Percentiles rank a stretch among this genome's conserved stretches.
Conservation (phyloP, 2,329 filamentous ascomycete genomes). For the Drechslera avenae region DNA sequence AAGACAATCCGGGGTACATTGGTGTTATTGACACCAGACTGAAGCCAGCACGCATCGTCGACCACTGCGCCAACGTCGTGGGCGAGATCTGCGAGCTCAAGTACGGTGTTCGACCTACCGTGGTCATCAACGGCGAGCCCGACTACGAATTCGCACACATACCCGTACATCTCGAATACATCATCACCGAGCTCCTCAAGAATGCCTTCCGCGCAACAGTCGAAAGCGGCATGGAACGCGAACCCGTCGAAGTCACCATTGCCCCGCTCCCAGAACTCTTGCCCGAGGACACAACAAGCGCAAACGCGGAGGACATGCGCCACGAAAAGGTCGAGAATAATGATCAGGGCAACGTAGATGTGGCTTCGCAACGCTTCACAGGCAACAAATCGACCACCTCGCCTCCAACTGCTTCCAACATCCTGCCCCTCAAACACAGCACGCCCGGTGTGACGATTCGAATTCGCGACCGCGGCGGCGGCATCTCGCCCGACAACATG, state of each 20-base stretch:
- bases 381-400: conserved; percentile 26
- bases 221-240: conserved; percentile 76
- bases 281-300: conserved; percentile 19
- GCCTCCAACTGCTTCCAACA: conserved; percentile 42
- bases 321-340: conserved; percentile 29
- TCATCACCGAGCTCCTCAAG: conserved; percentile 93
- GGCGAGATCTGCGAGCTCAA: conserved; percentile 96
- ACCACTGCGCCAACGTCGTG: conserved; percentile 86
- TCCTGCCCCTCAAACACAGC: conserved; percentile 55
- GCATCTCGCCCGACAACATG: conserved; percentile 82
- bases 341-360: conserved; percentile 41
- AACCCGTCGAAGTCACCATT: conserved; percentile 91
- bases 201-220: conserved; percentile 95
- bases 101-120: conserved; percentile 82
- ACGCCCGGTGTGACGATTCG: conserved; percentile 89
- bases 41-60: conserved; percentile 78
- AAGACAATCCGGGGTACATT: conserved; percentile 69
- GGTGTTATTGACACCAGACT: conserved; percentile 94
- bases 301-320: conserved; percentile 11
- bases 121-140: conserved; percentile 82
- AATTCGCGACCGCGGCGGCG: conserved; percentile 93
- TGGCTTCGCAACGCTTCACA: conserved; percentile 39
- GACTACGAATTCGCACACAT: conserved; percentile 91
- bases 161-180: conserved; percentile 96
- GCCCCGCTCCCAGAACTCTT: conserved; percentile 67